Percentiles rank a stretch among this genome's conserved stretches.
Evolutionary conservation across 768 basidiomycete species (phyloP).

Genomic region (Russula ochroleuca): DNA sequence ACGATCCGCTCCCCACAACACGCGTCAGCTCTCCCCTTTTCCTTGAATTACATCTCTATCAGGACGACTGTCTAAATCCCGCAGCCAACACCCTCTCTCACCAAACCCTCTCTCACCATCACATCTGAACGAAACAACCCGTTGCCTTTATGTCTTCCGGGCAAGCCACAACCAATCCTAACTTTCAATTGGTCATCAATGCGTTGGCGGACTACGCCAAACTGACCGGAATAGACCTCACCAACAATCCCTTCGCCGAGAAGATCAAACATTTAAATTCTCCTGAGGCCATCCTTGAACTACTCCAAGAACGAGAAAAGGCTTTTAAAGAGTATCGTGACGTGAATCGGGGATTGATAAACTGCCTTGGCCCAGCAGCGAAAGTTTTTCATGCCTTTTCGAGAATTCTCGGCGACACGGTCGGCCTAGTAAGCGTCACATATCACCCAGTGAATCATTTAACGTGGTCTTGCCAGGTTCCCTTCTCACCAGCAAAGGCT

Average conservation of each 20-base stretch:
- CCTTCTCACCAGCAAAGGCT: background rate
- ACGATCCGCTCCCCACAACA: too few species aligned
- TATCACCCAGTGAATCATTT: too few species aligned
- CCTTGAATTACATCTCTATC: too few species aligned
- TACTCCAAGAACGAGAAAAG: background rate
- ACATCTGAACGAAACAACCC: background rate
- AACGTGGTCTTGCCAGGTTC: background rate
- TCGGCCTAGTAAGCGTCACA: background rate
- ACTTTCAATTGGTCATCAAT: background rate
- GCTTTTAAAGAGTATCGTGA: constrained; percentile 5
- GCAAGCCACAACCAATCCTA: background rate
- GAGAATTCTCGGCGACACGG: background rate
- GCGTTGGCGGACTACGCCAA: background rate
- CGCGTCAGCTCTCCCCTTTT: too few species aligned
- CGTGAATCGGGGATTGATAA: background rate
- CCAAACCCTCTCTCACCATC: too few species aligned
- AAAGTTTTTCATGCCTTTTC: background rate
- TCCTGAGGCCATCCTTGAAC: background rate
- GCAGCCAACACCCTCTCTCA: too few species aligned
- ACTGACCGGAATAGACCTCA: background rate
- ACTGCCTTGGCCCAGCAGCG: background rate
- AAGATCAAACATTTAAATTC: background rate
- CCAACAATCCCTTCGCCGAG: background rate
- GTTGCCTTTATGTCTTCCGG: background rate
- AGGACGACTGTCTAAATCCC: too few species aligned